Percentiles rank a stretch among this genome's conserved stretches.
phyloP scores from a whole-genome alignment of 805 yeast genomes.

The Candida michaelii region DNA sequence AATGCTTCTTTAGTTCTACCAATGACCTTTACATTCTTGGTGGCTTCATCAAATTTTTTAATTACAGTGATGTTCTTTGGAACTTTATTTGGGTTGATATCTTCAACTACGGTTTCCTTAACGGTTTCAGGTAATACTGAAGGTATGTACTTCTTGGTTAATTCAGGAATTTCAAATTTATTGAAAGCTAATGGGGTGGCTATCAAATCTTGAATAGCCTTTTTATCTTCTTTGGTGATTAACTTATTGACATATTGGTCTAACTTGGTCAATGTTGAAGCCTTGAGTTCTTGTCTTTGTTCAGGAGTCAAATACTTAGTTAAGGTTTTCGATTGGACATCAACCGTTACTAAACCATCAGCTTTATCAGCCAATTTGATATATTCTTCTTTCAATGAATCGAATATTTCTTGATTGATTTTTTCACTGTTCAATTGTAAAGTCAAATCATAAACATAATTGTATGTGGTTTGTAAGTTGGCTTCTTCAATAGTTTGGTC shows the following conservation, averaged over 20 bases:
- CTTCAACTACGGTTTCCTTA: slow-evolving; percentile 38
- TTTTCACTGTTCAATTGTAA: slow-evolving; percentile 41
- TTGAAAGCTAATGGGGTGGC: slow-evolving; percentile 40
- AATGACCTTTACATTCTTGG: slow-evolving; percentile 51
- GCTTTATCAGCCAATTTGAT: slow-evolving; percentile 34
- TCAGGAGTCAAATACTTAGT: slow-evolving; percentile 35
- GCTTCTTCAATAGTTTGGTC: slow-evolving; percentile 63
- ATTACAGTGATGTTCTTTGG: slow-evolving; percentile 50
- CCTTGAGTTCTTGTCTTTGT: slow-evolving; percentile 23
- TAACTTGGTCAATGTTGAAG: slow-evolving; percentile 22
- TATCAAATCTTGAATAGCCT: slow-evolving; percentile 45
- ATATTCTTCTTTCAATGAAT: slow-evolving; percentile 28
- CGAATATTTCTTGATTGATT: slow-evolving; percentile 26
- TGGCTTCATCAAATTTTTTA: slow-evolving; percentile 61
- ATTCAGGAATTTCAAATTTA: slow-evolving; percentile 31
- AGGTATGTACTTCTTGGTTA: slow-evolving; percentile 54
- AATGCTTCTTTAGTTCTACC: slow-evolving; percentile 57
- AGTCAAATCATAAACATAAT: slow-evolving; percentile 44
- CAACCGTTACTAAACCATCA: slow-evolving; percentile 51
- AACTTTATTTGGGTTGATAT: slow-evolving; percentile 37
- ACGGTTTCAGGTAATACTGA: slow-evolving; percentile 53
- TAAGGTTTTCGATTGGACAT: slow-evolving; percentile 37
- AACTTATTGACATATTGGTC: slow-evolving; percentile 22
- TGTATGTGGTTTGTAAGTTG: slow-evolving; percentile 54
- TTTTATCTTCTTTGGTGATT: slow-evolving; percentile 37